These are phyloP conservation scores for Solanum paucissectum DNA, from an alignment of 257 asterid species.

Conservation along the genomic window DNA sequence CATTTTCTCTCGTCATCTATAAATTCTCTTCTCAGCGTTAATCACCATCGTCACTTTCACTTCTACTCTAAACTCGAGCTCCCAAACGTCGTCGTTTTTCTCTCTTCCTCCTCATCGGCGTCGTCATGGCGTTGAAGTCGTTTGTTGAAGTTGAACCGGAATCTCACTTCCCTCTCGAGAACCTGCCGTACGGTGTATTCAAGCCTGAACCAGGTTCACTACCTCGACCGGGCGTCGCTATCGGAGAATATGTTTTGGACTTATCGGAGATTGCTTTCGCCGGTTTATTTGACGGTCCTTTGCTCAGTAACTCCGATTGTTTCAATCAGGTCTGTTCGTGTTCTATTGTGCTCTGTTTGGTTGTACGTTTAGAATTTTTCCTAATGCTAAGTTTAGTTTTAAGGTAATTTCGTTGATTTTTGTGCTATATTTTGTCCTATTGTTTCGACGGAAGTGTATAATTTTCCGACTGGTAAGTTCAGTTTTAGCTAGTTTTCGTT, in stretches of 20 bases:
- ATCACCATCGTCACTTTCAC: background rate
- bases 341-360: background rate
- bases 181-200: constrained; percentile 94
- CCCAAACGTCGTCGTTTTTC: background rate
- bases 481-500: background rate
- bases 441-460: background rate
- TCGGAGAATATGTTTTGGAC: constrained; percentile 74
- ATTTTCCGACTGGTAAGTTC: background rate
- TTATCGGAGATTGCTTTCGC: constrained; percentile 54
- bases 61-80: background rate
- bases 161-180: constrained; percentile 92
- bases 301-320: constrained; percentile 54
- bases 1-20: background rate
- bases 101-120: background rate
- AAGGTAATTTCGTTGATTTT: background rate
- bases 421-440: background rate
- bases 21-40: background rate
- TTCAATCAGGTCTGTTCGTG: constrained; percentile 47
- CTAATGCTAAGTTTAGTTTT: background rate
- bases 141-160: constrained; percentile 65
- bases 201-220: constrained; percentile 38
- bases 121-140: constrained; percentile 59
- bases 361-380: background rate
- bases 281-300: constrained; percentile 72
- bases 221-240: constrained; percentile 80